phyloP scores from a whole-genome alignment of 257 asterid species.

The Solanum bulbocastanum region DNA sequence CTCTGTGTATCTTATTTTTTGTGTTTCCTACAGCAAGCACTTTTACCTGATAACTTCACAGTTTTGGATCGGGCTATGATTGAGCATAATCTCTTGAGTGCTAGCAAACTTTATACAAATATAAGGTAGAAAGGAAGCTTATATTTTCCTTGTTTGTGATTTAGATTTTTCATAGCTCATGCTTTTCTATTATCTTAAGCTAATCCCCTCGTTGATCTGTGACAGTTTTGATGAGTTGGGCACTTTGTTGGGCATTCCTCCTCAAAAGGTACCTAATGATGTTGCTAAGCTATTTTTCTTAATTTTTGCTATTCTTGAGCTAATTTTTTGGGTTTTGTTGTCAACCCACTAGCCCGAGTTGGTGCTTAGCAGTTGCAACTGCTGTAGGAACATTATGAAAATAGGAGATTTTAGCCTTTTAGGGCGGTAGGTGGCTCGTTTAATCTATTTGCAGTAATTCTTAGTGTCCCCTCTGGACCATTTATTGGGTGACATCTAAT shows the following conservation, averaged over 20 bases:
- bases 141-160: background rate
- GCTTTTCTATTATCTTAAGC: background rate
- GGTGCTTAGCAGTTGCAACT: background rate
- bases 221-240: conserved; percentile 90
- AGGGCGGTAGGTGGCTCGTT: background rate
- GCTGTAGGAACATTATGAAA: background rate
- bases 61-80: conserved; percentile 99
- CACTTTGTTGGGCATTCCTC: conserved; percentile 89
- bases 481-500: background rate
- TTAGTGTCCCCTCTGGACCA: background rate
- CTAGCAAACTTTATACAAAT: conserved; percentile 94
- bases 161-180: conserved; percentile 1
- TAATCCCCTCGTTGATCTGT: conserved; percentile 2
- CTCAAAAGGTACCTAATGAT: conserved; percentile 54
- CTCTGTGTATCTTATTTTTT: background rate
- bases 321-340: background rate
- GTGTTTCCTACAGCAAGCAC: conserved; percentile 57
- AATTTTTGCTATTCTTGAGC: background rate
- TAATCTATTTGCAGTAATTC: background rate
- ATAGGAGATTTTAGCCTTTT: background rate
- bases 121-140: conserved; percentile 47
- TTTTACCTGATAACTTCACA: conserved; percentile 82
- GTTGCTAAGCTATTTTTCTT: background rate
- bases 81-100: conserved; percentile 95
- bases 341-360: background rate